These are phyloP conservation scores for Setaria italica DNA, from an alignment of 202 grass and related monocot genomes.

Conservation along the genomic window DNA sequence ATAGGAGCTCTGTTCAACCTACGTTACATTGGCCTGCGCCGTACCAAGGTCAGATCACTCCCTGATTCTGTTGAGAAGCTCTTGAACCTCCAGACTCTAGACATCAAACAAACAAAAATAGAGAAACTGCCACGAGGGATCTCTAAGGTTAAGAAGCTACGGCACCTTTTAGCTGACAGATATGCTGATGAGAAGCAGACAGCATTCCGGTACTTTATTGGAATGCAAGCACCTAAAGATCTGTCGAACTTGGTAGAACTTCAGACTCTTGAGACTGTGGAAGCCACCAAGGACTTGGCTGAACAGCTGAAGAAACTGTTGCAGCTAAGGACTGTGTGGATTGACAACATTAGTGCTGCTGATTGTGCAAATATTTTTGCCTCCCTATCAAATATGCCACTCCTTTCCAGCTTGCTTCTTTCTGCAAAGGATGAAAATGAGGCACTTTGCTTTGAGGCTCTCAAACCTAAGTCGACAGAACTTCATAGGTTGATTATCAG, in stretches of 20 bases:
- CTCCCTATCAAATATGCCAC: not conserved
- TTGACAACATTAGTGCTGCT: not conserved
- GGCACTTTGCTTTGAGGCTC: constrained; percentile 32
- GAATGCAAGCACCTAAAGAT: constrained; percentile 30
- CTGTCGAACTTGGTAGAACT: constrained; percentile 43
- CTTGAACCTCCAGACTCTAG: constrained; percentile 17
- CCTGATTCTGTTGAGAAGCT: constrained; percentile 31
- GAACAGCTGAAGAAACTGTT: constrained; percentile 34
- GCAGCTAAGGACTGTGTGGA: constrained; percentile 36
- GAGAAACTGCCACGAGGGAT: constrained; percentile 14
- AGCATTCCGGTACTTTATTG: not conserved
- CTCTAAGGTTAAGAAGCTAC: not conserved
- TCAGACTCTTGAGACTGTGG: constrained; percentile 47
- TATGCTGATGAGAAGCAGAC: constrained; percentile 3
- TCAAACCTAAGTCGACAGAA: not conserved
- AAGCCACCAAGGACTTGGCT: constrained; percentile 19
- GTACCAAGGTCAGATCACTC: constrained; percentile 2
- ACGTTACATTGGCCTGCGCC: constrained; percentile 38
- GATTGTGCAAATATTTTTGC: not conserved
- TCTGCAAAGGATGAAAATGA: constrained; percentile 3
- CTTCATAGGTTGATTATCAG: constrained; percentile 4
- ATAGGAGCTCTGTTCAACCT: constrained; percentile 40
- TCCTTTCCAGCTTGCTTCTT: constrained; percentile 34
- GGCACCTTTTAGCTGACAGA: constrained; percentile 17
- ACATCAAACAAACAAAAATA: constrained; percentile 35